phyloP scores from a whole-genome alignment of 176 grass and related monocot species.

The Microstegium vimineum region DNA sequence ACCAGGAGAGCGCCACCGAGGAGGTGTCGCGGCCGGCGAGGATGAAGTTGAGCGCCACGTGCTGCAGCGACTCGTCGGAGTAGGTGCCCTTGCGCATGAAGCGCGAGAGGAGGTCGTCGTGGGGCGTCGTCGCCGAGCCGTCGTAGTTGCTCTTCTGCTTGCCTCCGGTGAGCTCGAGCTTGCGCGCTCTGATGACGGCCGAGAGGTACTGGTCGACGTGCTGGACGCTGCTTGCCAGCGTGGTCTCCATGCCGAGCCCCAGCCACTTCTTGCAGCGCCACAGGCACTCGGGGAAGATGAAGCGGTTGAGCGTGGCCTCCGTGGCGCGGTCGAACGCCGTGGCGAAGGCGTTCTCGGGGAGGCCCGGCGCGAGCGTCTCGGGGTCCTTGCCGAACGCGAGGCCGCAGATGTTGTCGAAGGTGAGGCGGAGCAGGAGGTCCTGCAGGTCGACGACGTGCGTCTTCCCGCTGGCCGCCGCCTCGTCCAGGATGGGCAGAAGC shows the following conservation, averaged over 20 bases:
- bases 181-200: conserved; percentile 71
- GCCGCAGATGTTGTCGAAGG: conserved; percentile 97
- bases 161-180: conserved; percentile 61
- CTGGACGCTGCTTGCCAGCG: conserved; percentile 60
- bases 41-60: conserved; percentile 98
- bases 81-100: conserved; percentile 96
- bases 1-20: conserved; percentile 93
- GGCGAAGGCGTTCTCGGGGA: conserved; percentile 88
- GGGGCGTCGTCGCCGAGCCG: conserved; percentile 17
- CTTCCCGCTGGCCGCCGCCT: conserved; percentile 25
- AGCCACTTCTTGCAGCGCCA: conserved; percentile 93
- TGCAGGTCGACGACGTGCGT: conserved; percentile 57
- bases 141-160: too few species aligned
- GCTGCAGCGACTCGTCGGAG: conserved; percentile 82
- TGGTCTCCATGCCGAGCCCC: conserved; percentile 76
- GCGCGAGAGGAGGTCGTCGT: conserved; percentile 94
- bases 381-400: conserved; percentile 92
- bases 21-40: conserved; percentile 98
- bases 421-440: conserved; percentile 89
- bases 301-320: conserved; percentile 82
- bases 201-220: conserved; percentile 89
- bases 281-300: conserved; percentile 86
- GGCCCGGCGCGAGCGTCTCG: conserved; percentile 67
- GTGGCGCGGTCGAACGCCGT: conserved; percentile 85
- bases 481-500: conserved; percentile 62